Conservation (phyloP, 1,284 basidiomycete genomes). For the Fistulinella cinereoalba region DNA sequence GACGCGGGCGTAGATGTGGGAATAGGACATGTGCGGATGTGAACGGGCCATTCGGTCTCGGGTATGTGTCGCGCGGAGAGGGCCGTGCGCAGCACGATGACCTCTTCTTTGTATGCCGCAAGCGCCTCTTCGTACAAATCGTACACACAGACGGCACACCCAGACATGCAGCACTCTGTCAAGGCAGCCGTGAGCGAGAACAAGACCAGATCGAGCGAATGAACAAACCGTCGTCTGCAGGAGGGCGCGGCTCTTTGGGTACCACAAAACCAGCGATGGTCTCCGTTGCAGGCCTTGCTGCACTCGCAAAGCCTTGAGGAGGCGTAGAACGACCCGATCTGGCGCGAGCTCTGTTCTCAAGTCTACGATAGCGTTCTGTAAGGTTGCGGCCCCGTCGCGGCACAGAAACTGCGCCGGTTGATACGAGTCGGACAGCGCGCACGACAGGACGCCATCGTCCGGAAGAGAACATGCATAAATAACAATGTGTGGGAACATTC, state of each 20-base stretch:
- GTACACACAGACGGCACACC: constrained; percentile 86
- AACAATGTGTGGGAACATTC: no score
- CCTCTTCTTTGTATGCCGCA: constrained; percentile 57
- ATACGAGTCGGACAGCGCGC: constrained; percentile 8
- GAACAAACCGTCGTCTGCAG: constrained; percentile 55
- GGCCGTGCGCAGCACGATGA: constrained; percentile 50
- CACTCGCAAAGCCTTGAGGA: constrained; percentile 1
- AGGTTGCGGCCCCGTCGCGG: constrained; percentile 45
- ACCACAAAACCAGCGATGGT: constrained; percentile 50
- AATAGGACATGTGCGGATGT: constrained; percentile 28
- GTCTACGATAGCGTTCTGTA: constrained; percentile 47
- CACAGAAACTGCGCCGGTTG: neutral
- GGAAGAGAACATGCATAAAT: constrained; percentile 15
- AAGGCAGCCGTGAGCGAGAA: neutral
- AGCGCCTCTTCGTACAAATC: constrained; percentile 82
- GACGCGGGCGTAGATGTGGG: neutral
- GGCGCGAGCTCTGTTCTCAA: constrained; percentile 53
- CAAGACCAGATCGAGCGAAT: neutral
- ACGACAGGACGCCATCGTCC: constrained; percentile 7
- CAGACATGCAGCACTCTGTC: constrained; percentile 89
- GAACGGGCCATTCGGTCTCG: constrained; percentile 62
- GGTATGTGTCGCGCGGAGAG: constrained; percentile 53
- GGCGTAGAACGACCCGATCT: constrained; percentile 38
- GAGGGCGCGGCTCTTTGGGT: constrained; percentile 57
- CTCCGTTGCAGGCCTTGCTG: constrained; percentile 14